phyloP scores from a whole-genome alignment of 2,329 filamentous ascomycete species.

The Apiospora aurea region DNA sequence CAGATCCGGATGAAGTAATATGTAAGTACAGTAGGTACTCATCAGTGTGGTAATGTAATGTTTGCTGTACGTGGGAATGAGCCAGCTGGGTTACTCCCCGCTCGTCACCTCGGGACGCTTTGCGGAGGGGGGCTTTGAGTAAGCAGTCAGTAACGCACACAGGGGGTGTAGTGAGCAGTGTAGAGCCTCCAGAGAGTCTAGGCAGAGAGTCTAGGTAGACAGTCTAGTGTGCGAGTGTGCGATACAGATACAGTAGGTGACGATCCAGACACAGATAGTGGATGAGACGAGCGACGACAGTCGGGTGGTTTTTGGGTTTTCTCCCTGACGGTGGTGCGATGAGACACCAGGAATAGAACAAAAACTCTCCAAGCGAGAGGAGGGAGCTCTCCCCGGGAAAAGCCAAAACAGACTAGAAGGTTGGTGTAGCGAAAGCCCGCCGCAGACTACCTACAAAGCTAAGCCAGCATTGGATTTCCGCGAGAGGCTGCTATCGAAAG shows the following conservation, averaged over 20 bases:
- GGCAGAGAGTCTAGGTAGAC: background rate
- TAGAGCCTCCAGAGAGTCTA: too few relatives aligned
- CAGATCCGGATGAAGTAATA: background rate
- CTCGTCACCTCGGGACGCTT: background rate
- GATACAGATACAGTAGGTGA: too few relatives aligned
- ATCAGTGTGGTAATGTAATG: background rate
- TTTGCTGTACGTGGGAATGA: conserved; percentile 5
- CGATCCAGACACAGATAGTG: background rate
- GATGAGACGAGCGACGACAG: background rate
- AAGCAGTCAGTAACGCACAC: background rate
- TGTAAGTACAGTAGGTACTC: background rate
- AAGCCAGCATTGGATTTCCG: background rate
- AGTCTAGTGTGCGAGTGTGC: background rate
- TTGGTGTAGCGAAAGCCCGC: conserved; percentile 17
- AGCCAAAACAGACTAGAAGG: conserved; percentile 20
- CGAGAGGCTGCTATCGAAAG: background rate
- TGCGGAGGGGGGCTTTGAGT: background rate
- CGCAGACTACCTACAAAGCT: conserved; percentile 15
- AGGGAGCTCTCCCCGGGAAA: background rate
- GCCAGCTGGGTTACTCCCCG: conserved; percentile 10
- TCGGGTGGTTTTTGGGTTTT: conserved; percentile 6
- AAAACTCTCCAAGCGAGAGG: background rate
- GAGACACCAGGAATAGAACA: conserved; percentile 20
- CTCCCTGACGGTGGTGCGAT: conserved; percentile 20
- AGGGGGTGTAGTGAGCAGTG: too few relatives aligned